Conservation (phyloP, 164 flowering plant species). For the Vitis amurensis region DNA sequence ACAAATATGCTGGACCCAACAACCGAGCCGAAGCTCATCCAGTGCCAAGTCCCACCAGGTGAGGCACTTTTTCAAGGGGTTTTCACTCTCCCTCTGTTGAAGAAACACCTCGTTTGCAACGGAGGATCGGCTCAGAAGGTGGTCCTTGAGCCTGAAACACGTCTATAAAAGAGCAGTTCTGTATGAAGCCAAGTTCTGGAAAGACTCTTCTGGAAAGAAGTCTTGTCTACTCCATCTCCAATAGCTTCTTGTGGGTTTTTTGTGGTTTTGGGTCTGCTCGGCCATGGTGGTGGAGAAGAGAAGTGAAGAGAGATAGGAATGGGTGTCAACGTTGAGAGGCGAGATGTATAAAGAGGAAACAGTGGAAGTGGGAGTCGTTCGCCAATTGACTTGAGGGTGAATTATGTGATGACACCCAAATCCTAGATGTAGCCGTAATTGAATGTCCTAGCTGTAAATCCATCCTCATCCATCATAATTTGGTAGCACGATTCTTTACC, state of each 20-base stretch:
- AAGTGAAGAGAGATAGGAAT: no score
- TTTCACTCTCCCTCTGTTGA: conserved; percentile 44
- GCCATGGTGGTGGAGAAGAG: no score
- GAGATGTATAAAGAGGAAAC: no score
- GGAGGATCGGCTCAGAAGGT: conserved; percentile 60
- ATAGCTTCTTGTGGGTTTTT: conserved; percentile 31
- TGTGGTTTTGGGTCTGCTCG: background rate
- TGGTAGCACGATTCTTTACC: no score
- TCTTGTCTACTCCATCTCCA: conserved; percentile 77
- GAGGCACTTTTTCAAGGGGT: conserved; percentile 58
- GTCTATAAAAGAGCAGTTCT: conserved; percentile 51
- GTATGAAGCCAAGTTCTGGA: conserved; percentile 51
- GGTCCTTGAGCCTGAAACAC: conserved; percentile 56
- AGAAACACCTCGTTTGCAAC: conserved; percentile 52
- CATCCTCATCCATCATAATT: no score
- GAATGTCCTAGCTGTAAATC: no score
- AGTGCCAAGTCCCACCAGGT: conserved; percentile 87
- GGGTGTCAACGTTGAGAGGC: no score
- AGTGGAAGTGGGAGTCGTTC: no score
- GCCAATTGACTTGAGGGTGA: no score
- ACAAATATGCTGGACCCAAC: conserved; percentile 85
- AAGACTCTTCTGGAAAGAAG: conserved; percentile 77
- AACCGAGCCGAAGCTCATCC: conserved; percentile 83
- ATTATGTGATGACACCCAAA: no score
- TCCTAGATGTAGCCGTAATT: no score